Base-by-base conservation (phyloP, 1,284 basidiomycete species). In the Irpex sp. region DNA sequence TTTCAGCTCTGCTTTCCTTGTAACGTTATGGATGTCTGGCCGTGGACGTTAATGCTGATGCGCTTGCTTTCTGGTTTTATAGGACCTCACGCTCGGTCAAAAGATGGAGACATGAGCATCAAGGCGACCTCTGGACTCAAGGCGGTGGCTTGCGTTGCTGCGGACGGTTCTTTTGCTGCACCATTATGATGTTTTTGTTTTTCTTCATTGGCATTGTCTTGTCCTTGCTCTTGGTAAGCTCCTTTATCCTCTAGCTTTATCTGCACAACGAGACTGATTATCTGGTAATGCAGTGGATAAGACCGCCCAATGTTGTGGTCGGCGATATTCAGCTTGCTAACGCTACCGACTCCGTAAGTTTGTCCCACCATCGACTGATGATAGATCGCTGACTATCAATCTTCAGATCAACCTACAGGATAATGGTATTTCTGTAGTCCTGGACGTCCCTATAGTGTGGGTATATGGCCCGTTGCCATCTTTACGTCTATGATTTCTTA, bases 291-390 rank as follows among this genome's bases (percentile, higher is more conserved):
- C 15, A 95, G 93, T 95, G 88, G 85, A 81, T 92, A 58, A 84
- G 87, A 35, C 93, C 93, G 5, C 93, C 93, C 0, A 84, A 86
- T 65, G 78, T 95, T 61, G 71, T 75, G n/a, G 79, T 95, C 63
- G 86, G 89, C 54, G 72, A 76, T 51, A 83, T 69, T 13, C 60
- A 90, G 33, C 73, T 79, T 36, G 66, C 80, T 68, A 68, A 75
- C 65, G 74, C 73, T 65, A 73, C 74, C 60, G 77, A 75, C 66
- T 73, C 78, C 60, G 86, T 87, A 65, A 75, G 77, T 69, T n/a
- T 54, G 65, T 8, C 15, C 15, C 15, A 8, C 4, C 15, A 11
- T 43, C 5, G 15, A 3, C 8, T 43, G 8, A 50, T 66, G 54
- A 64, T 61, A 51, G 58, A 58, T 50, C 54, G 39, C 59, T 35